phyloP scores from a whole-genome alignment of 257 asterid genomes.

The Cinchona pubescens region DNA sequence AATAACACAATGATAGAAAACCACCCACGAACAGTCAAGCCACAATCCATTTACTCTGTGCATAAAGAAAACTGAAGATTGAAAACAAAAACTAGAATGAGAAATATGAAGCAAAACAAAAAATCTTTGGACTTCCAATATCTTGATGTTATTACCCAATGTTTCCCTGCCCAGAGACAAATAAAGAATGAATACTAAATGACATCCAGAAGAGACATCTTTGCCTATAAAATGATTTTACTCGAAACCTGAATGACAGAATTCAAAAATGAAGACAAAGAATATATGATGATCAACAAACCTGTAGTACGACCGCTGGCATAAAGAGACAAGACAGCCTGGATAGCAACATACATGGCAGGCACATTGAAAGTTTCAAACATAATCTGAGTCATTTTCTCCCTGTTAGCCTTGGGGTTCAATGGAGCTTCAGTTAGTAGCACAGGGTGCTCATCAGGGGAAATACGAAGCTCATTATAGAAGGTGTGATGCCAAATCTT shows the following conservation, averaged over 20 bases:
- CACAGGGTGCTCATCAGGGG: conserved; percentile 49
- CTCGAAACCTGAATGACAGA: background rate
- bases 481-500: conserved; percentile 52
- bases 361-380: conserved; percentile 45
- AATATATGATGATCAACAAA: background rate
- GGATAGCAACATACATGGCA: conserved; percentile 53
- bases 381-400: conserved; percentile 51
- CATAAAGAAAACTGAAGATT: too few relatives aligned
- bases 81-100: too few relatives aligned
- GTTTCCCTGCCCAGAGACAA: background rate
- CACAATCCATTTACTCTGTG: too few relatives aligned
- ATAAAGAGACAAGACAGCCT: conserved; percentile 48
- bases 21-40: too few relatives aligned
- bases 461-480: conserved; percentile 43
- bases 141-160: too few relatives aligned
- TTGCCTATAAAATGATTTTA: too few relatives aligned
- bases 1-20: too few relatives aligned
- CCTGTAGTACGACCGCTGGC: conserved; percentile 57
- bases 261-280: background rate
- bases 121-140: too few relatives aligned
- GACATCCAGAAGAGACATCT: background rate
- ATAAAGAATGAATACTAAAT: background rate
- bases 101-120: too few relatives aligned
- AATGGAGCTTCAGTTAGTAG: conserved; percentile 49
- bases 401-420: conserved; percentile 45